Evolutionary conservation across 371 early-diverging fungal species (phyloP).

Genomic region (Nematocida sp.): DNA sequence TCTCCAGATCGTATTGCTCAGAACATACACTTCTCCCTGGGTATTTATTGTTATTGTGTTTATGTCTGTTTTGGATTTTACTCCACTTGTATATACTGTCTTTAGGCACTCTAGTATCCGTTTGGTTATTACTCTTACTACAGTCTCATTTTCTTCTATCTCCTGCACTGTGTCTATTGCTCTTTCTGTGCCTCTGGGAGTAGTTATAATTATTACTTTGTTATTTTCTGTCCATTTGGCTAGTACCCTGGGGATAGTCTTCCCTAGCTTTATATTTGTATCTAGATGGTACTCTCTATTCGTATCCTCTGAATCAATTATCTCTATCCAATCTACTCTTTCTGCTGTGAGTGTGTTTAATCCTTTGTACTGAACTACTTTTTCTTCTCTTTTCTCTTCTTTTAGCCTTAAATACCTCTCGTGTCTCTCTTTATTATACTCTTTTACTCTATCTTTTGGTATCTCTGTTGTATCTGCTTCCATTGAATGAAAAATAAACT

Average conservation of each 20-base stretch:
- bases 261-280: neutral
- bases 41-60: neutral
- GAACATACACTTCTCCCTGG: constrained; percentile 12
- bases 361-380: neutral
- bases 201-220: constrained; percentile 15
- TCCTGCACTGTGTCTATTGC: no score
- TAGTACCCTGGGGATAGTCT: constrained; percentile 13
- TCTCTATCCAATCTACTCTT: constrained; percentile 31
- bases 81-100: neutral
- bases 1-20: constrained; percentile 23
- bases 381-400: neutral
- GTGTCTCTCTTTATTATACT: constrained; percentile 11
- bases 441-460: neutral
- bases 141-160: no score
- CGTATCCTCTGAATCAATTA: neutral
- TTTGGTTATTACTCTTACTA: constrained; percentile 10
- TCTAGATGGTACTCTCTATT: neutral
- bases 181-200: constrained; percentile 3
- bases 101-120: neutral
- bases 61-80: neutral
- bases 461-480: neutral
- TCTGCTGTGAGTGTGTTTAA: constrained; percentile 13
- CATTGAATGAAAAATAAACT: neutral
- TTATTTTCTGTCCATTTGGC: neutral
- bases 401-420: neutral